Conservation (phyloP, 2,329 filamentous ascomycete species). For the Arachnomyces sp. region DNA sequence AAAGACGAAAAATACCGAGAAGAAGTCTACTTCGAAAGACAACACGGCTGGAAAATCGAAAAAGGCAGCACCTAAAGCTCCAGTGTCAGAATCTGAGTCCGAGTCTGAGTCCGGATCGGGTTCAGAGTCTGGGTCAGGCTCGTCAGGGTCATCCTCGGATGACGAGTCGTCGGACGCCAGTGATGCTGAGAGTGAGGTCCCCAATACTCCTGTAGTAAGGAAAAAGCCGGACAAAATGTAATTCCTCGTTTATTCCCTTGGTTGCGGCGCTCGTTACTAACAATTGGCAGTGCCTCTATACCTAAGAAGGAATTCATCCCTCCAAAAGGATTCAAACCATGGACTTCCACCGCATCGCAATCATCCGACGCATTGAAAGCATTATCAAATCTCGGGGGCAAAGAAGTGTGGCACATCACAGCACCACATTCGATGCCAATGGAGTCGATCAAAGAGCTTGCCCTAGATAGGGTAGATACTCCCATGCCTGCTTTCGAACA, state of each 20-base stretch:
- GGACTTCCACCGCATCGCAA: conserved; percentile 23
- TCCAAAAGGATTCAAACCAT: conserved; percentile 35
- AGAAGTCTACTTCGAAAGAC: too few relatives aligned
- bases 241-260: conserved; percentile 7
- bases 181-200: conserved; percentile 14
- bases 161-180: conserved; percentile 16
- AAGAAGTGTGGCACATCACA: conserved; percentile 42
- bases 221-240: conserved; percentile 13
- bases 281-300: conserved; percentile 8
- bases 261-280: neutral
- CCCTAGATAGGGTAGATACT: conserved; percentile 26
- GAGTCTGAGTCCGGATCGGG: conserved; percentile 1
- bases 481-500: conserved; percentile 35
- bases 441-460: conserved; percentile 37
- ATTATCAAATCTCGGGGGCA: conserved; percentile 33
- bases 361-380: conserved; percentile 25
- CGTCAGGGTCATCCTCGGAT: conserved; percentile 3
- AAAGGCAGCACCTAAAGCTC: conserved; percentile 12
- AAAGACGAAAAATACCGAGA: too few relatives aligned
- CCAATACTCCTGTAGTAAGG: conserved; percentile 6
- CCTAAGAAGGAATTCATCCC: conserved; percentile 32
- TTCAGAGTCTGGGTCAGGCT: neutral
- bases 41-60: neutral
- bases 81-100: conserved; percentile 13
- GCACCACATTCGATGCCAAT: conserved; percentile 38